These are phyloP conservation scores for Tuber borchii DNA, from an alignment of 495 filamentous ascomycete genomes.

Conservation along the genomic window DNA sequence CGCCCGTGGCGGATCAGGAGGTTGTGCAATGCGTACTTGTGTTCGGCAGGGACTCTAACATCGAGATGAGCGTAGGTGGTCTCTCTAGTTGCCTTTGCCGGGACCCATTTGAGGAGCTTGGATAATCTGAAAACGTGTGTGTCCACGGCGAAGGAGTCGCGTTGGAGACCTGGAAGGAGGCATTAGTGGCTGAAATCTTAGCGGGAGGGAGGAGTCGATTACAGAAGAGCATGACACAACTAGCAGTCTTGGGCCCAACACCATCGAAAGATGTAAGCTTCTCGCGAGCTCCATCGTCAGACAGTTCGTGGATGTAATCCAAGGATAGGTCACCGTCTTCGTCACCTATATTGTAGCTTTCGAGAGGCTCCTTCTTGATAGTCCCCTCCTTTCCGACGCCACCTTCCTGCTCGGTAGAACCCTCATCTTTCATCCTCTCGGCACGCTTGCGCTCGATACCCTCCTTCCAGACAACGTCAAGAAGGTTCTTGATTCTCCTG, in stretches of 20 bases:
- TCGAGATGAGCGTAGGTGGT: conserved; percentile 76
- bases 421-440: conserved; percentile 22
- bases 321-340: conserved; percentile 58
- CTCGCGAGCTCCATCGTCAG: conserved; percentile 62
- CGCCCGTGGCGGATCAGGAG: conserved; percentile 83
- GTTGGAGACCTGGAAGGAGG: conserved; percentile 48
- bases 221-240: conserved; percentile 78
- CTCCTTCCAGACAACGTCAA: conserved; percentile 72
- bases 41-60: conserved; percentile 67
- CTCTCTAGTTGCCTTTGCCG: conserved; percentile 57
- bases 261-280: conserved; percentile 71
- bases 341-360: conserved; percentile 50
- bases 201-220: neutral
- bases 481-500: conserved; percentile 69
- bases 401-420: conserved; percentile 34
- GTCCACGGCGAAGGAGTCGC: conserved; percentile 76
- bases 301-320: conserved; percentile 66
- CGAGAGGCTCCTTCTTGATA: conserved; percentile 62
- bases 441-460: conserved; percentile 49
- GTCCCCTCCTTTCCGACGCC: conserved; percentile 53
- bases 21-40: conserved; percentile 86
- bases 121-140: conserved; percentile 77
- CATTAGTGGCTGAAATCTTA: conserved; percentile 3
- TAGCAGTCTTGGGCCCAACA: conserved; percentile 85
- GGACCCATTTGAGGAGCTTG: conserved; percentile 82